Evolutionary conservation across 306 rosid genomes (phyloP), one percentile per base, ranked within the genome.

Genomic region (Malus fusca): DNA sequence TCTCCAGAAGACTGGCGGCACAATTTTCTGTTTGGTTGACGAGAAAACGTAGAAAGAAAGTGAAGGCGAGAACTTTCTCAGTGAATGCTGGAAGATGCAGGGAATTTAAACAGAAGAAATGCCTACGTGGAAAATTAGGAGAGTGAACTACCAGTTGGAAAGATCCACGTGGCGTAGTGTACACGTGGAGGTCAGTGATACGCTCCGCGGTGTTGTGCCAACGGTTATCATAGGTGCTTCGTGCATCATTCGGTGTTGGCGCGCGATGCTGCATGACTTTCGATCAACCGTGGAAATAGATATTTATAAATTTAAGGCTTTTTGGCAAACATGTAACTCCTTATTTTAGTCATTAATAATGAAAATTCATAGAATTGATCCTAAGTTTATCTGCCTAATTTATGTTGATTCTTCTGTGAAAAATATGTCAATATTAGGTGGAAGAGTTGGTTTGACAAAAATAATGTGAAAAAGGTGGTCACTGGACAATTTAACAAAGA

Each of bases 131-230:
- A 69, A 40, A 76, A 79, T 51, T 59, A 8, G 23, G 13, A n/a
- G 17, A 0, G 7, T 1, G 17, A 0, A 0, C 0, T 3, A 5
- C 91, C 73, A 79, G 46, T 87, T 0, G 12, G 0, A 14, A 0
- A 0, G 1, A 1, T 71, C 66, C 91, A 79, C 12, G 51, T 84
- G 85, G 75, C 11, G 0, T 0, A 1, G 55, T 19, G 8, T 59
- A 82, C 85, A 87, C 88, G 90, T 87, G 94, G 90, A 30, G 52
- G 26, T 4, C 23, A 17, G 2, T 23, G 26, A 87, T 60, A 58
- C 84, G 91, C 37, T 43, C 12, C 14, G 82, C 66, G 25, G 59
- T 77, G 91, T 46, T 87, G 90, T 80, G 83, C 55, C 31, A 69
- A 53, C 80, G 75, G 52, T 35, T n/a, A 21, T 72, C 66, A 35